Percentiles rank a stretch among this genome's conserved stretches.
Evolutionary conservation across 2,329 filamentous ascomycete genomes (phyloP).

Genomic region (Hirsutella rhossiliensis): DNA sequence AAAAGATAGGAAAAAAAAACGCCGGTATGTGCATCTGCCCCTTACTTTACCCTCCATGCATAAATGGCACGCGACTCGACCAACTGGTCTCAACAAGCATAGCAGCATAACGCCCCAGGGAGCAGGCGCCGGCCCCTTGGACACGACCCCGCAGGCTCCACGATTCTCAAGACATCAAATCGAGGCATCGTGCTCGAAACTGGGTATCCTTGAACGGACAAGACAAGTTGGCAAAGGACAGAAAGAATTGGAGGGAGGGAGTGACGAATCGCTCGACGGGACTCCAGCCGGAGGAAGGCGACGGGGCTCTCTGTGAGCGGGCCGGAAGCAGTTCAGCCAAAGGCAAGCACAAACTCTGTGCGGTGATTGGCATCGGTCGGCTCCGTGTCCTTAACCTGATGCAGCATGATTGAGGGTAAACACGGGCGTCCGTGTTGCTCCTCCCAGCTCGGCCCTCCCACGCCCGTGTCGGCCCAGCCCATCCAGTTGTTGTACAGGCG

Average conservation of each 20-base stretch:
- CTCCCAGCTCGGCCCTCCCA: slow-evolving; percentile 46
- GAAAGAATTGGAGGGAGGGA: neutral
- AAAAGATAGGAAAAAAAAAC: slow-evolving; percentile 11
- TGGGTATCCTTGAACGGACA: slow-evolving; percentile 2
- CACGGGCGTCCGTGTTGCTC: slow-evolving; percentile 41
- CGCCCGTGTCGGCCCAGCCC: slow-evolving; percentile 42
- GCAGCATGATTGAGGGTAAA: slow-evolving; percentile 45
- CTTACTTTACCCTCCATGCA: slow-evolving; percentile 4
- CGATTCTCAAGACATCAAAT: neutral
- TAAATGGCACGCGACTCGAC: slow-evolving; percentile 4
- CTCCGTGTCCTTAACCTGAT: slow-evolving; percentile 46
- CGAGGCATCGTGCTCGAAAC: neutral
- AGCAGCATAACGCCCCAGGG: slow-evolving; percentile 3
- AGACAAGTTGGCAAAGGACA: neutral
- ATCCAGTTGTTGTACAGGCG: slow-evolving; percentile 52
- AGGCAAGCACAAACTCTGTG: slow-evolving; percentile 24
- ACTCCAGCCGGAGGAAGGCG: too few species aligned
- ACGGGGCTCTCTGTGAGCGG: too few species aligned
- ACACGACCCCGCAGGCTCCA: slow-evolving; percentile 1
- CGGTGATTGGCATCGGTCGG: slow-evolving; percentile 32
- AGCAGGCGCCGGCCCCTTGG: too few species aligned
- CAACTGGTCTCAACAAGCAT: slow-evolving; percentile 7
- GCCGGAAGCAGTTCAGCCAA: slow-evolving; percentile 16
- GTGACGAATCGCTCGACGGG: neutral
- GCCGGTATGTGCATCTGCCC: slow-evolving; percentile 12